Base-by-base conservation (phyloP, 768 basidiomycete species). In the Podaxis sp. region DNA sequence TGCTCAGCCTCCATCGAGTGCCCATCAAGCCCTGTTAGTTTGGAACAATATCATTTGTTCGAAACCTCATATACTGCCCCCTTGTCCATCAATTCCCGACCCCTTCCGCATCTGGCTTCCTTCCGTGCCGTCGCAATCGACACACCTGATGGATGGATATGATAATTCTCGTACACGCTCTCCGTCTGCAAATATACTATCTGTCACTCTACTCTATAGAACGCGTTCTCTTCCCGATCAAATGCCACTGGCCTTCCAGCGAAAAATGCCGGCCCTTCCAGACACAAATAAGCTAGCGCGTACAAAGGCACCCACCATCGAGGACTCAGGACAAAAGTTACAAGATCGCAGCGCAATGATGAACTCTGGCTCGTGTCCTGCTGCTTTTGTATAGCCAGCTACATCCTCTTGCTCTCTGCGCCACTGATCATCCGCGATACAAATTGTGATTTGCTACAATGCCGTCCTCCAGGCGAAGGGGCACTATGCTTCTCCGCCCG, bases 1-100 rank as follows among this genome's bases (percentile, higher is more conserved):
- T 51, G 58, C 63, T 59, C 52, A 64, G 63, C 63, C 63, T 46
- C 49, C 62, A 58, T 50, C 56, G 4, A 58, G 37, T 40, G 22
- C 24, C 28, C 56, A 58, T 38, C 56, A 51, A 36, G 24, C 24
- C 52, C 41, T 17, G n/a, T 17, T 51, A 17, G 49, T 56, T 60
- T 13, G 10, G 20, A 62, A 37, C 55, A 50, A 56, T 50, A 53
- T 60, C 59, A 53, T 41, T 53, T 40, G 59, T 44, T 28, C n/a
- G 30, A 56, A 41, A 48, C 24, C 28, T 10, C 30, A 33, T 33
- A 30, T 37, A 20, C 48, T 20, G 26, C 5, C 12, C 4, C 4
- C 7, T 38, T 22, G 40, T 2, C 11, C 22, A 50, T 11, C 20
- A 50, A 50, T 3, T 8, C 6, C 10, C 49, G 49, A 22, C 20